phyloP scores from a whole-genome alignment of 306 rosid genomes.

The Calophaca sinica region DNA sequence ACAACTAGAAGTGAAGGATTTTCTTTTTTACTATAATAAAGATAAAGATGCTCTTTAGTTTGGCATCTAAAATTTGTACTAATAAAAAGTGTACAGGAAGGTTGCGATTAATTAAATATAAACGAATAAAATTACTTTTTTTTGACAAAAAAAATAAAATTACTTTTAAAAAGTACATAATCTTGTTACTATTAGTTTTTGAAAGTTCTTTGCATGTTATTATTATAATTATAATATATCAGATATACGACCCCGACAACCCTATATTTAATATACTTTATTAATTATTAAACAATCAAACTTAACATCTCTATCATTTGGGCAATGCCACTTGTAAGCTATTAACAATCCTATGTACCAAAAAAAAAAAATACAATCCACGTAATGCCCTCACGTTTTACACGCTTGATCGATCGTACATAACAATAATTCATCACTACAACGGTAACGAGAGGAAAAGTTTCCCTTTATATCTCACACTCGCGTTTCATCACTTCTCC shows the following conservation, averaged over 20 bases:
- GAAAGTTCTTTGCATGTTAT: not conserved
- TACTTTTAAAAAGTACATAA: too few relatives aligned
- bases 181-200: not conserved
- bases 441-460: slow-evolving; percentile 41
- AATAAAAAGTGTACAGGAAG: too few relatives aligned
- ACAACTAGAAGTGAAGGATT: too few relatives aligned
- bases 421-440: slow-evolving; percentile 22
- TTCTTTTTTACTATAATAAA: not conserved
- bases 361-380: not conserved
- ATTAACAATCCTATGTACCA: not conserved
- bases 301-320: not conserved
- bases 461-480: slow-evolving; percentile 41
- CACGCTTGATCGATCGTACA: slow-evolving; percentile 37
- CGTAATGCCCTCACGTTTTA: slow-evolving; percentile 17
- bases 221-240: not conserved
- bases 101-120: too few relatives aligned
- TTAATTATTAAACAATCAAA: too few relatives aligned
- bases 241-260: not conserved
- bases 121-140: too few relatives aligned
- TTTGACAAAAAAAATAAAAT: too few relatives aligned
- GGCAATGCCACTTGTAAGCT: slow-evolving; percentile 22
- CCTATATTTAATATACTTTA: not conserved
- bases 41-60: too few relatives aligned
- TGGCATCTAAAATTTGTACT: too few relatives aligned
- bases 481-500: not conserved